These are phyloP conservation scores for Calocybe gambosa DNA, from an alignment of 1,284 basidiomycete genomes.

Conservation along the genomic window DNA sequence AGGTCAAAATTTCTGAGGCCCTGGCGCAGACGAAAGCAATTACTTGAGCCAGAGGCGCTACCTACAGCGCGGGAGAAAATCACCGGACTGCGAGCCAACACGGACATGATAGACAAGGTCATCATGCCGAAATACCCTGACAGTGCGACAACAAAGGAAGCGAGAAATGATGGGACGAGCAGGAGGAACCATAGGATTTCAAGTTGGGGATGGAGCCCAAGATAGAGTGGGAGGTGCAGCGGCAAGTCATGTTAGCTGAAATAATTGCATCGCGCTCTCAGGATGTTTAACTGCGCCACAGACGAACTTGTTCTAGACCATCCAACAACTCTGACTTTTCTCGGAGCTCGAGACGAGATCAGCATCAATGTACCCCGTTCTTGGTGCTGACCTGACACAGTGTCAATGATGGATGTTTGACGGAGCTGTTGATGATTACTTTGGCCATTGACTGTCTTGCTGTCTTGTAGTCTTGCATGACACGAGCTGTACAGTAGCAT, in stretches of 20 bases:
- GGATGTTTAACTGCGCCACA: conserved; percentile 12
- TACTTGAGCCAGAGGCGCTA: conserved; percentile 4
- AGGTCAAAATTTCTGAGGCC: conserved; percentile 12
- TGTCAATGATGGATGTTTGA: no score
- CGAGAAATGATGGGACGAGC: conserved; percentile 5
- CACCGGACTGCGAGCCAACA: neutral
- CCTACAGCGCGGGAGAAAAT: conserved; percentile 1
- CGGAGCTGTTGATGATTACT: neutral
- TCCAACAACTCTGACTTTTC: conserved; percentile 6
- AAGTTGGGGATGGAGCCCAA: conserved; percentile 10
- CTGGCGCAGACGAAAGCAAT: conserved; percentile 10
- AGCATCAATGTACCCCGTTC: neutral
- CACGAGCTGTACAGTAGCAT: conserved; percentile 8
- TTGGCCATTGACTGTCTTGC: neutral
- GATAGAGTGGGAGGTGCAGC: conserved; percentile 13
- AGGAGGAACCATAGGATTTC: conserved; percentile 14
- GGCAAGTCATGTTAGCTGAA: conserved; percentile 1
- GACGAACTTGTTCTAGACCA: conserved; percentile 5
- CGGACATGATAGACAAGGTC: conserved; percentile 11
- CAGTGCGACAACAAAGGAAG: conserved; percentile 2
- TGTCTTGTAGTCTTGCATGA: conserved; percentile 1
- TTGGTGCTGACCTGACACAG: neutral
- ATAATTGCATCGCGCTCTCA: neutral
- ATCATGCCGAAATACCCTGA: conserved; percentile 13
- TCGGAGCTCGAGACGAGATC: neutral